Evolutionary conservation across 208 protist genomes (phyloP), one percentile per base, ranked within the genome.

Genomic region (Acanthamoeba culbertsoni): DNA sequence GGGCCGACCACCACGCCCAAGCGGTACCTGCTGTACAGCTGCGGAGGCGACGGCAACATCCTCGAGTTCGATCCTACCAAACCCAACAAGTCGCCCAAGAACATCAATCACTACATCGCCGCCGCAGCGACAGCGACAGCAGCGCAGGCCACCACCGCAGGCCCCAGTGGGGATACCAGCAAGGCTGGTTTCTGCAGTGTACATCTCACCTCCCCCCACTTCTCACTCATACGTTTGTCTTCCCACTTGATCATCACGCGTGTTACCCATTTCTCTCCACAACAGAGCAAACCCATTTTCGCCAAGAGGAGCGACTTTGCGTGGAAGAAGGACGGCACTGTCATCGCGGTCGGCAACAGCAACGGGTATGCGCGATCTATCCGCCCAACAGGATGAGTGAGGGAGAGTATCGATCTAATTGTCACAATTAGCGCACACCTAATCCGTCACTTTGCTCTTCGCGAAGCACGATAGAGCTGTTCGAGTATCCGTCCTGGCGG

Each of bases 401-500:
- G 0, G 16, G 35, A 42, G 1, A 3, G 20, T 0, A n/a, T n/a
- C n/a, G n/a, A n/a, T n/a, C 63, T 12, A 10, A 63, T 68, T 37
- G 1, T 40, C 59, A 23, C n/a, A 20, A 68, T 33, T 37, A 0
- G 23, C 59, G 20, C 59, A 33, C 37, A 23, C n/a, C 23, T 28
- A 23, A 7, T 18, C 23, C 10, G 18, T 18, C 31, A 26, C 55
- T 57, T 14, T 57, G 51, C 26, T 20, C 20, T 1, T n/a, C 51
- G 31, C n/a, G 2, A n/a, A 68, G 59, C 10, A 73, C 63, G 35
- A 90, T 90, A 28, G 82, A 90, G 26, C 53, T 90, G 18, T 90
- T 90, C n/a, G 82, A 20, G 33, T 90, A 90, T 28, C 82, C 82
- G 31, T 90, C 82, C 23, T 90, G 82, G 82, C 82, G 82, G 4